Evolutionary conservation across 768 basidiomycete species (phyloP).

Genomic region (Coprinopsis sp.): DNA sequence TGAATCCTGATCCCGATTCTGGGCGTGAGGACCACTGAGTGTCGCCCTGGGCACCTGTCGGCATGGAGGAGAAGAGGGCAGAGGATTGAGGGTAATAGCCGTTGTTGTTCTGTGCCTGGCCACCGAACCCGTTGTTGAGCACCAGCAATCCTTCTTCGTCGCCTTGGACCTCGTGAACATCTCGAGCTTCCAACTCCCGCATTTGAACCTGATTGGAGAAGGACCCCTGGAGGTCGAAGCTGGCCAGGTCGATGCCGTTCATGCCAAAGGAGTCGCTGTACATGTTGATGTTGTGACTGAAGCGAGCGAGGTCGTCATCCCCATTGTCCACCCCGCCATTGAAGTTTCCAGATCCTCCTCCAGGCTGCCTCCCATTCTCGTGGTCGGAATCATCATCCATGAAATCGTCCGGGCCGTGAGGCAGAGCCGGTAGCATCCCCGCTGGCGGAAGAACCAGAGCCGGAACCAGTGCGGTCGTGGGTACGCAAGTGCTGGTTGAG

Average conservation of each 20-base stretch:
- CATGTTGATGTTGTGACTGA: not conserved
- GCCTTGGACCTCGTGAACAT: slow-evolving; percentile 49
- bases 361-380: slow-evolving; percentile 13
- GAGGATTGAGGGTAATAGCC: slow-evolving; percentile 9
- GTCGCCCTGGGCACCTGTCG: slow-evolving; percentile 21
- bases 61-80: slow-evolving; percentile 16
- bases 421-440: slow-evolving; percentile 12
- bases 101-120: not conserved
- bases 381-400: slow-evolving; percentile 10
- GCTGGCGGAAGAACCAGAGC: slow-evolving; percentile 14
- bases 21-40: slow-evolving; percentile 38
- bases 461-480: slow-evolving; percentile 47
- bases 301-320: slow-evolving; percentile 12
- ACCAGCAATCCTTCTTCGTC: slow-evolving; percentile 55
- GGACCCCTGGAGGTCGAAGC: slow-evolving; percentile 12
- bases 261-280: slow-evolving; percentile 16
- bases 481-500: slow-evolving; percentile 83
- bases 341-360: slow-evolving; percentile 17
- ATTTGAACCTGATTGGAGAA: slow-evolving; percentile 43
- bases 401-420: slow-evolving; percentile 13
- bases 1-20: slow-evolving; percentile 40
- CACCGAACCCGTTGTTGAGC: slow-evolving; percentile 12
- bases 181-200: slow-evolving; percentile 58
- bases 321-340: slow-evolving; percentile 22
- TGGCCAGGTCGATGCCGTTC: slow-evolving; percentile 21